A percentile compares a stretch with the other conserved stretches of the same genome.
Conservation (phyloP, 352 stramenopile species). For the Phytophthora podocarpi region DNA sequence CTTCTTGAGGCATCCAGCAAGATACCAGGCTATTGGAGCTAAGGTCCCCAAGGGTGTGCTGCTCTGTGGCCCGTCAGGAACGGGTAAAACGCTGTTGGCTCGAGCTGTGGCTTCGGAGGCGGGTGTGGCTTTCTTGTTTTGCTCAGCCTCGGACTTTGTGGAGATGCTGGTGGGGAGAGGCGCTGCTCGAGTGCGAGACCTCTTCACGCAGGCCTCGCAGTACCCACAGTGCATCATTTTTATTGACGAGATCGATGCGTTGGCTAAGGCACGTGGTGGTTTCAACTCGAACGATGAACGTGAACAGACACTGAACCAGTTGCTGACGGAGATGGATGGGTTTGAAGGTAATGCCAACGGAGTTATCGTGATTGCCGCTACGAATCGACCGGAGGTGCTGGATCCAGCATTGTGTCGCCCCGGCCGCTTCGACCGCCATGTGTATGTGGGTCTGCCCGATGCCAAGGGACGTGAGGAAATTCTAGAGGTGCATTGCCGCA, state of each 20-base stretch:
- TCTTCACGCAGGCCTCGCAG: constrained; percentile 95
- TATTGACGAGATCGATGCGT: constrained; percentile 97
- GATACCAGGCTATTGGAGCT: constrained; percentile 93
- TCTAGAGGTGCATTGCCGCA: constrained; percentile 68
- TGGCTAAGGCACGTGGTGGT: constrained; percentile 87
- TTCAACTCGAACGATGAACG: constrained; percentile 95
- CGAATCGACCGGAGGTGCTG: constrained; percentile 96
- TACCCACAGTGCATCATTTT: constrained; percentile 97
- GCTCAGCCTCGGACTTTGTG: constrained; percentile 97
- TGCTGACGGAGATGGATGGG: constrained; percentile 91
- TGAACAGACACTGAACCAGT: constrained; percentile 96
- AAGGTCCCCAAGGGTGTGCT: constrained; percentile 94
- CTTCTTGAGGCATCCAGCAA: constrained; percentile 92
- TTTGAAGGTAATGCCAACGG: constrained; percentile 90
- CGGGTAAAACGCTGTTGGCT: constrained; percentile 95
- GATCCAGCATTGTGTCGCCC: constrained; percentile 95
- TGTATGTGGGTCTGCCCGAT: constrained; percentile 95
- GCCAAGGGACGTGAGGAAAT: constrained; percentile 88
- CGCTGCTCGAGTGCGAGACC: constrained; percentile 91
- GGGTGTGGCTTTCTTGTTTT: constrained; percentile 94
- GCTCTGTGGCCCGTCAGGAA: constrained; percentile 93
- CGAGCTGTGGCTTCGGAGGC: constrained; percentile 93
- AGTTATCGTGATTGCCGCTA: constrained; percentile 97
- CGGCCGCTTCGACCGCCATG: constrained; percentile 96
- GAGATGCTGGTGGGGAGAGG: constrained; percentile 97